These are phyloP conservation scores for Ophiostoma perfectum DNA, from an alignment of 2,329 filamentous ascomycete genomes.

Conservation along the genomic window DNA sequence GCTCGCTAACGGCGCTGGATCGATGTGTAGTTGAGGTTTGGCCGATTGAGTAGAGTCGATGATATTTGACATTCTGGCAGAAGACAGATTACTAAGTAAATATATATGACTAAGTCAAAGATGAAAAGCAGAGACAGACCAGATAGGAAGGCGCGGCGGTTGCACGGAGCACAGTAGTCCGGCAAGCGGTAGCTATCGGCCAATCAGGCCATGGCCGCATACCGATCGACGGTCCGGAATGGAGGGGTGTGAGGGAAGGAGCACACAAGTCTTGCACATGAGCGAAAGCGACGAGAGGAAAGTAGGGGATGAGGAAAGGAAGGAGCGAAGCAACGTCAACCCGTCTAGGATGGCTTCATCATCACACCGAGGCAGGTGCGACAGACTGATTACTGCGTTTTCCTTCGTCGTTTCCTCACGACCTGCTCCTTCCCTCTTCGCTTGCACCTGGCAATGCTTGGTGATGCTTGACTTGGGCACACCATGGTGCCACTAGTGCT, in stretches of 20 bases:
- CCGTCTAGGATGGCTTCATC: neutral
- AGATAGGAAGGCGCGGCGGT: neutral
- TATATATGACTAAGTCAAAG: neutral
- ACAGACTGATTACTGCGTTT: slow-evolving; percentile 1
- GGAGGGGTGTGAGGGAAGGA: neutral
- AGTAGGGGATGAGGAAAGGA: neutral
- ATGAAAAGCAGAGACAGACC: neutral
- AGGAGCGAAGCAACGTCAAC: neutral
- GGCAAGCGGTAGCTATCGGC: neutral
- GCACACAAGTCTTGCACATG: neutral
- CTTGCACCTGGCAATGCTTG: neutral
- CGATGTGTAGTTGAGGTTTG: too few species aligned
- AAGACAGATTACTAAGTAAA: neutral
- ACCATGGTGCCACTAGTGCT: slow-evolving; percentile 11
- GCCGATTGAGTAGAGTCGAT: too few species aligned
- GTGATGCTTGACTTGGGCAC: neutral
- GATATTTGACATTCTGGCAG: neutral
- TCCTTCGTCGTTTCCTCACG: slow-evolving; percentile 14
- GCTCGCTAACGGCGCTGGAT: too few species aligned
- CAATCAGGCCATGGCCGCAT: neutral
- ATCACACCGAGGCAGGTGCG: neutral
- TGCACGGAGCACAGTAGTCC: neutral
- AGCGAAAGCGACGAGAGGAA: neutral
- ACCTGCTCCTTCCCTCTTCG: slow-evolving; percentile 1
- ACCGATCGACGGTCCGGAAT: neutral